Evolutionary conservation across 495 filamentous ascomycete species (phyloP).

Genomic region (Glonium stellatum): DNA sequence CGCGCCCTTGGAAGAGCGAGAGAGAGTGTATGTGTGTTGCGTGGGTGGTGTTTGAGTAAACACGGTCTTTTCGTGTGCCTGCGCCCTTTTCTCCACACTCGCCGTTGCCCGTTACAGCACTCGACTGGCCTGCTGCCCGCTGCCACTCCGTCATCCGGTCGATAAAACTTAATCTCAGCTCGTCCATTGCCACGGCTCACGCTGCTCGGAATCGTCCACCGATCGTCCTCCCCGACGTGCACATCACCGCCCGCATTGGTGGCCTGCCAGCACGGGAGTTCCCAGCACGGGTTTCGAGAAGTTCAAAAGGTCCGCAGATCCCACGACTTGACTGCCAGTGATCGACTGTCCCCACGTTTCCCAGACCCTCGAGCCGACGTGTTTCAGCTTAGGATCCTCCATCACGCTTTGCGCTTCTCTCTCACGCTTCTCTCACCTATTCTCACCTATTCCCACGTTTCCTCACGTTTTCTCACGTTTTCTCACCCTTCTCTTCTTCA

Average conservation of each 20-base stretch:
- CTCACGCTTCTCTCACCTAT: no score
- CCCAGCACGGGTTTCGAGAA: constrained; percentile 15
- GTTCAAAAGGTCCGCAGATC: constrained; percentile 29
- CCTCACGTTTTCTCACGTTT: no score
- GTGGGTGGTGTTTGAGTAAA: not conserved
- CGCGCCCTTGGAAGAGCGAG: not conserved
- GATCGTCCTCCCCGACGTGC: constrained; percentile 22
- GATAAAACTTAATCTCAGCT: constrained; percentile 25
- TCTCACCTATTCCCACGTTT: no score
- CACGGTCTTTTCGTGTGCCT: not conserved
- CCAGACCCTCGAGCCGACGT: constrained; percentile 19
- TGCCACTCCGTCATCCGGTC: constrained; percentile 20
- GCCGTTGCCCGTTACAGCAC: constrained; percentile 20
- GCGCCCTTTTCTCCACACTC: constrained; percentile 23
- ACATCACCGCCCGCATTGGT: constrained; percentile 23
- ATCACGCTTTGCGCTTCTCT: not conserved
- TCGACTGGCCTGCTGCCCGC: constrained; percentile 8
- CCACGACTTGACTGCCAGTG: constrained; percentile 23
- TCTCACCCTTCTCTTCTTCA: not conserved
- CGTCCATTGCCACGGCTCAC: constrained; percentile 25
- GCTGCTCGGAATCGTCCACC: constrained; percentile 13
- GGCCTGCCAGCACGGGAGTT: constrained; percentile 16
- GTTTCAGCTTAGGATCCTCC: constrained; percentile 21
- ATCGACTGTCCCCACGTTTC: constrained; percentile 32
- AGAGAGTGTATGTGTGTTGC: not conserved